Conservation (phyloP, 306 rosid species). For the Pyrus betulifolia region DNA sequence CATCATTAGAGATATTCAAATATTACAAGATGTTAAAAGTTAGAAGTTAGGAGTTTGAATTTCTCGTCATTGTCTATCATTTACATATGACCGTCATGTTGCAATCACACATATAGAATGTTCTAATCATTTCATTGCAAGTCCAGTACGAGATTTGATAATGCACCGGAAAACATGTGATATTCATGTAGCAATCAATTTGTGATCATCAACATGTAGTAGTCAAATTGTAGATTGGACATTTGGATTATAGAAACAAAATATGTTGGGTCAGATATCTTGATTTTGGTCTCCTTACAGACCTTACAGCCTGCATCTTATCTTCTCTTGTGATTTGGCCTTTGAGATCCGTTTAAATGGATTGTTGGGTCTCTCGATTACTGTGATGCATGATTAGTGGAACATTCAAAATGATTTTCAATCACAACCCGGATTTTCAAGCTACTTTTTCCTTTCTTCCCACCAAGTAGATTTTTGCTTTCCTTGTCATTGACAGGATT, state of each 20-base stretch:
- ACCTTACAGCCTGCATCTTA: not conserved
- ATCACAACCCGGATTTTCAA: not conserved
- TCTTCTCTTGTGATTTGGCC: not conserved
- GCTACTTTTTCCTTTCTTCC: not conserved
- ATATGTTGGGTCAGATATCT: not conserved
- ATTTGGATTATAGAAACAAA: not conserved
- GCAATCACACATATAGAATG: not conserved
- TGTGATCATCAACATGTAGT: not conserved
- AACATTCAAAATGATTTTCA: not conserved
- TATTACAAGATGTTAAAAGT: not conserved
- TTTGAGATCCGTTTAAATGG: not conserved
- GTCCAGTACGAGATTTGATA: not conserved
- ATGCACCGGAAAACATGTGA: not conserved
- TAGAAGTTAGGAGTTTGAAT: not conserved
- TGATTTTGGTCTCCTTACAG: not conserved
- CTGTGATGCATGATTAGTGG: not conserved
- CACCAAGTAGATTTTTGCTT: not conserved
- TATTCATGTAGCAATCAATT: not conserved
- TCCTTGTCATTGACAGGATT: slow-evolving; percentile 17
- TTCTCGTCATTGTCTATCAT: not conserved
- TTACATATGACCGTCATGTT: not conserved
- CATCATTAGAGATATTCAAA: not conserved
- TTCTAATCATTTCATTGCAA: not conserved
- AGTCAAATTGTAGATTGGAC: not conserved
- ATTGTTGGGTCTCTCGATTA: not conserved